A percentile compares a stretch with the other conserved stretches of the same genome.
Conservation (phyloP, 2,329 filamentous ascomycete species). For the Alternaria alternata region DNA sequence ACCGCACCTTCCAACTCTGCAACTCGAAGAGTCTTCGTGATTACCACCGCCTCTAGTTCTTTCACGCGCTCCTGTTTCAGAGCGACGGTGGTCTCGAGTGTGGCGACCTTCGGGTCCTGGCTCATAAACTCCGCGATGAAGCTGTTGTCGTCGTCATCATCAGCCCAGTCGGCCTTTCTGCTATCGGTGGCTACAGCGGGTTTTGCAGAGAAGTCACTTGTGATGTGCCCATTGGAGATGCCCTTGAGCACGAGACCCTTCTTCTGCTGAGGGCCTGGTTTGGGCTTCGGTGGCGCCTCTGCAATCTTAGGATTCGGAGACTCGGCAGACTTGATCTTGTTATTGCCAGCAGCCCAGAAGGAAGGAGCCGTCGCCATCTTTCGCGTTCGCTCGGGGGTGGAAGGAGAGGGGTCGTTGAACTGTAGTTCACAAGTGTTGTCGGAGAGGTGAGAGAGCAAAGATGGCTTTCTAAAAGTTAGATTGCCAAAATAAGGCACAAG, state of each 20-base stretch:
- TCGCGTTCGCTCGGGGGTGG: neutral
- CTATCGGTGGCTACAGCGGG: neutral
- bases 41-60: constrained; percentile 19
- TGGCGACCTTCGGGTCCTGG: neutral
- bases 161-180: constrained; percentile 27
- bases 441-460: neutral
- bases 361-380: constrained; percentile 5
- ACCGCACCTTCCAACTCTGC: constrained; percentile 18
- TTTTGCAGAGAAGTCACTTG: neutral
- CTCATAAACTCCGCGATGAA: constrained; percentile 14
- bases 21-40: constrained; percentile 17
- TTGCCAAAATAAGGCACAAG: neutral
- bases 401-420: neutral
- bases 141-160: constrained; percentile 30
- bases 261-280: constrained; percentile 3
- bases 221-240: constrained; percentile 3
- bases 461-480: neutral
- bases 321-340: constrained; percentile 5
- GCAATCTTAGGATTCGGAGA: neutral
- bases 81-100: constrained; percentile 4
- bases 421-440: neutral
- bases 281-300: constrained; percentile 1
- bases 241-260: constrained; percentile 12
- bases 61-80: constrained; percentile 18
- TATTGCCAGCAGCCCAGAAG: constrained; percentile 15